These are phyloP conservation scores for Plectosphaerella cucumerina DNA, from an alignment of 2,329 filamentous ascomycete genomes.

Conservation along the genomic window DNA sequence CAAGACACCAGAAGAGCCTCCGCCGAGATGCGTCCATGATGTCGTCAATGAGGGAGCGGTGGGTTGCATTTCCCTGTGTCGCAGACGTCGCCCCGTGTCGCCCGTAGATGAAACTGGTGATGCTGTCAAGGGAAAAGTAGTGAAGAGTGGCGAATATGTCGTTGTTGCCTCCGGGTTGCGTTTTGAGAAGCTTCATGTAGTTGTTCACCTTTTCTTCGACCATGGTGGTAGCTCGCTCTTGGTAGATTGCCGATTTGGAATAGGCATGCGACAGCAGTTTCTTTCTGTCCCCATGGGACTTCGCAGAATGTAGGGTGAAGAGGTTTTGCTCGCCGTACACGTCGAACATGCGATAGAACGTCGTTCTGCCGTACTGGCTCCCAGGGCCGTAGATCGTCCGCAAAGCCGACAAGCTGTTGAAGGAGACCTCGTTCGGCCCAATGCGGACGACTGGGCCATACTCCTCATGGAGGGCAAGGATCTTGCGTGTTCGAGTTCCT, in stretches of 20 bases:
- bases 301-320: constrained; percentile 42
- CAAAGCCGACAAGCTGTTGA: constrained; percentile 36
- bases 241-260: constrained; percentile 40
- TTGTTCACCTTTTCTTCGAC: constrained; percentile 17
- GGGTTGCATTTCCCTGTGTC: constrained; percentile 27
- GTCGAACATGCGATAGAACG: constrained; percentile 53
- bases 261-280: constrained; percentile 49
- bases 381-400: constrained; percentile 52
- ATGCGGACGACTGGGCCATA: constrained; percentile 45
- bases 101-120: constrained; percentile 49
- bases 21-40: constrained; percentile 42
- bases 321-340: constrained; percentile 46
- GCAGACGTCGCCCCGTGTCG: constrained; percentile 37
- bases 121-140: constrained; percentile 48
- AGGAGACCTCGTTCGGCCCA: constrained; percentile 40
- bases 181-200: constrained; percentile 35
- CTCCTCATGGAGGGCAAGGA: constrained; percentile 35
- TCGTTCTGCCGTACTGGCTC: constrained; percentile 42
- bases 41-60: constrained; percentile 39
- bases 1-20: constrained; percentile 42
- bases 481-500: constrained; percentile 29
- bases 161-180: constrained; percentile 22
- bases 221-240: constrained; percentile 6
- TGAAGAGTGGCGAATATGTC: constrained; percentile 47
- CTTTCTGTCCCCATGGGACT: constrained; percentile 44